phyloP scores from a whole-genome alignment of 2,329 filamentous ascomycete species.

The Parasarocladium wereldwijsianum region DNA sequence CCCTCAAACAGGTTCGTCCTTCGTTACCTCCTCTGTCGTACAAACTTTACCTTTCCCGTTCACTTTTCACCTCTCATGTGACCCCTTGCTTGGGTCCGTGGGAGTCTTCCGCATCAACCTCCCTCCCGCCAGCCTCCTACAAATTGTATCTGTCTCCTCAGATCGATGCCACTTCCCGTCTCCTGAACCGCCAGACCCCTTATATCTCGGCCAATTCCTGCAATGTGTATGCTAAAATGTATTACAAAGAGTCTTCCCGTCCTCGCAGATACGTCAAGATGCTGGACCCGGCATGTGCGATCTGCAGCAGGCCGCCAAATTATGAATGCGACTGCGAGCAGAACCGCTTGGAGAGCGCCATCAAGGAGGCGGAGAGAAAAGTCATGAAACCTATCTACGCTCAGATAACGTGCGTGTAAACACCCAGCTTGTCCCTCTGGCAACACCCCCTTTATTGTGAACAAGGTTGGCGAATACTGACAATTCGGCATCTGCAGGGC shows the following conservation, averaged over 20 bases:
- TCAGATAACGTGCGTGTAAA: conserved; percentile 42
- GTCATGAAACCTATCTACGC: conserved; percentile 49
- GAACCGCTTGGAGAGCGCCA: conserved; percentile 46
- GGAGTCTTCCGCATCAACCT: no score
- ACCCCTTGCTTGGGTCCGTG: no score
- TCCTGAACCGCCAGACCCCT: no score
- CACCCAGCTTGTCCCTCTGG: conserved; percentile 2
- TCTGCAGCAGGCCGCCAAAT: conserved; percentile 45
- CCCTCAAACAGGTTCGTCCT: no score
- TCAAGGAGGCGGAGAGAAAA: conserved; percentile 46
- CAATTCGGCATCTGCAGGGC: conserved; percentile 23
- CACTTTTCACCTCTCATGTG: no score
- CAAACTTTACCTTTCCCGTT: no score
- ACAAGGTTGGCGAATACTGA: no score
- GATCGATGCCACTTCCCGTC: no score
- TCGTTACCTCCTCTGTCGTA: no score
- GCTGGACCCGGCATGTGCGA: conserved; percentile 57
- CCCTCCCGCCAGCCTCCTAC: no score
- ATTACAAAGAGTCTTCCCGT: conserved; percentile 28
- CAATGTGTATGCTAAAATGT: conserved; percentile 30
- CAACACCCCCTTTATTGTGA: not conserved
- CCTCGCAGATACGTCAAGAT: conserved; percentile 33
- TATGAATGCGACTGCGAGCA: conserved; percentile 51
- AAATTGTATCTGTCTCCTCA: no score
- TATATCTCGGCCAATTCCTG: no score